Evolutionary conservation across 2,329 filamentous ascomycete genomes (phyloP), one percentile per base, ranked within the genome.

Genomic region (Atkinsonella hypoxylon): DNA sequence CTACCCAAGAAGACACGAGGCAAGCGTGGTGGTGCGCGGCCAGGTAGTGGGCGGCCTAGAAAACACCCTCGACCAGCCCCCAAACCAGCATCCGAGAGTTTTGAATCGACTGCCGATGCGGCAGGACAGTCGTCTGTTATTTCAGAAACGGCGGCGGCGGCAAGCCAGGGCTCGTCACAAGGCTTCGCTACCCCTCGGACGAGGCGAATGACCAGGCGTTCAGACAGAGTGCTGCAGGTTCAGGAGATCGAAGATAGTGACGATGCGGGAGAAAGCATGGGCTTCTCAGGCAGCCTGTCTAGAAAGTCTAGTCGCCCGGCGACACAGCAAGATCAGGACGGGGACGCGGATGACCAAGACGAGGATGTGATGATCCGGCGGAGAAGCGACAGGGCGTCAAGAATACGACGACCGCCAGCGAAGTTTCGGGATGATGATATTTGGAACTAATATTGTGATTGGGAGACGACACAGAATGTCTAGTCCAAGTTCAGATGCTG

Each of bases 11-110:
- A 67, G 55, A 57, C 60, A 26, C 56, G 62, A 22, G 65, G 66
- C 36, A 68, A 69, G 53, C 61, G 66, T 40, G 67, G 66, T 32
- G 67, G 67, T 8, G 67, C 66, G 31, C 61, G 66, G 44, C 67
- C 67, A 5, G 66, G 67, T 11, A 69, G 67, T 51, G 67, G 67
- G 30, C 60, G 67, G 44, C 67, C 67, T 59, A 66, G 67, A 57
- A 69, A 68, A 56, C 64, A 69, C 39, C 65, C 64, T 32, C 62
- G 62, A 32, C 55, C 54, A 31, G 43, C 44, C 12, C 48, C 53
- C 22, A 53, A 56, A 32, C 39, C 51, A 5, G n/a, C 47, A 13
- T 31, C 18, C 32, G 40, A 32, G 47, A 22, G 26, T 26, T 22
- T 39, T 18, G 43, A 43, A 3, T 17, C 17, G 11, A 12, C 45